A percentile compares a stretch with the other conserved stretches of the same genome.
Conservation (phyloP, 2,329 filamentous ascomycete species). For the Alternaria hordeiaustralica region DNA sequence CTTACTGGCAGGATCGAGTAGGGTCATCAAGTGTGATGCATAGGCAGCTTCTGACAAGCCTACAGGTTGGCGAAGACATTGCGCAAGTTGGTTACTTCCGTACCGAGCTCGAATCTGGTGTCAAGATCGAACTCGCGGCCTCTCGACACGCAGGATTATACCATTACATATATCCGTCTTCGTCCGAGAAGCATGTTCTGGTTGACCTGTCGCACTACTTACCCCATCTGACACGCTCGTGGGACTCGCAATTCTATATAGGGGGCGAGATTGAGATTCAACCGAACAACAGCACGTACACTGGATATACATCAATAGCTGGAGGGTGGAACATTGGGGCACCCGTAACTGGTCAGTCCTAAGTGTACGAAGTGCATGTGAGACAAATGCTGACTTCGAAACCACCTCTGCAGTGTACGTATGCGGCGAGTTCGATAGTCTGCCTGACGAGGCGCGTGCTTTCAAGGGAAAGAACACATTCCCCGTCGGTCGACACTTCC, state of each 20-base stretch:
- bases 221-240: slow-evolving; percentile 40
- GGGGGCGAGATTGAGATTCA: slow-evolving; percentile 46
- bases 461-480: slow-evolving; percentile 49
- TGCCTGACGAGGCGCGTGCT: slow-evolving; percentile 28
- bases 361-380: neutral
- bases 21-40: neutral
- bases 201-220: slow-evolving; percentile 58
- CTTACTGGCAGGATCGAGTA: slow-evolving; percentile 50
- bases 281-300: slow-evolving; percentile 36
- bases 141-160: slow-evolving; percentile 48
- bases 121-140: slow-evolving; percentile 46
- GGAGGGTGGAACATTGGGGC: slow-evolving; percentile 47
- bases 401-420: slow-evolving; percentile 27
- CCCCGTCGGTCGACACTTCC: slow-evolving; percentile 41
- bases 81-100: slow-evolving; percentile 48
- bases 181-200: slow-evolving; percentile 51
- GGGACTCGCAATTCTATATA: slow-evolving; percentile 47
- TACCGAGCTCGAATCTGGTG: slow-evolving; percentile 44
- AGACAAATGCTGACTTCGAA: neutral
- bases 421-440: slow-evolving; percentile 43
- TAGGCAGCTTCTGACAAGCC: neutral
- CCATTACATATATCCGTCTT: slow-evolving; percentile 47
- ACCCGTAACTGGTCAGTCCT: too few species aligned
- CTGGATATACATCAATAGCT: slow-evolving; percentile 43
- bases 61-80: slow-evolving; percentile 35